phyloP scores from a whole-genome alignment of 805 yeast species.

The baker's yeast (Saccharomyces cerevisiae) region DNA sequence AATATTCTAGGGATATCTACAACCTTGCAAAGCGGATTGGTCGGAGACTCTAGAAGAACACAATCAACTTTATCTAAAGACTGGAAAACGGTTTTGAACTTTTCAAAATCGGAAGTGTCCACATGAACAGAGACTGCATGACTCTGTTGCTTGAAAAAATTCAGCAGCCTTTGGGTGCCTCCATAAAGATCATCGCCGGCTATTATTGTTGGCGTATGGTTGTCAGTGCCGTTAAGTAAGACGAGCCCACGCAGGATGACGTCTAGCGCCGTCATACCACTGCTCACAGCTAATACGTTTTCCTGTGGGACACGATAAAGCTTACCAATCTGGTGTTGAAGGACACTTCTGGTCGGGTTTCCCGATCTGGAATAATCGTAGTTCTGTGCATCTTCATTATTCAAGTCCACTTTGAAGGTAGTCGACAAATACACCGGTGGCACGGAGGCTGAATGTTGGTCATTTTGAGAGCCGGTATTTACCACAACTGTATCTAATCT shows the following conservation, averaged over 20 bases:
- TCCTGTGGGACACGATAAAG: constrained; percentile 60
- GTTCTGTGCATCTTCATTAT: constrained; percentile 43
- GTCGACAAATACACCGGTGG: constrained; percentile 91
- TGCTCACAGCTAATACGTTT: constrained; percentile 70
- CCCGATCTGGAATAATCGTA: constrained; percentile 88
- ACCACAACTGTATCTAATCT: neutral
- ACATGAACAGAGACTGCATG: constrained; percentile 63
- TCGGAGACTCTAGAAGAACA: constrained; percentile 67
- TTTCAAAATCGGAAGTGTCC: constrained; percentile 68
- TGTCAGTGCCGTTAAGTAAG: constrained; percentile 8
- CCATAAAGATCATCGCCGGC: constrained; percentile 96
- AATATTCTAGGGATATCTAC: constrained; percentile 69
- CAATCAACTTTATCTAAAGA: constrained; percentile 55
- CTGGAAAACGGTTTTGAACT: constrained; percentile 49
- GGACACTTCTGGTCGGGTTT: constrained; percentile 79
- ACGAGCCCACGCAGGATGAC: constrained; percentile 63
- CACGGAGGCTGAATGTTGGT: constrained; percentile 69
- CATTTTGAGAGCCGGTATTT: constrained; percentile 28
- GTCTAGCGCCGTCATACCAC: constrained; percentile 91
- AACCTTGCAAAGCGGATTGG: constrained; percentile 86
- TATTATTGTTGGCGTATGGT: constrained; percentile 60
- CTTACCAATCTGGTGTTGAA: constrained; percentile 70
- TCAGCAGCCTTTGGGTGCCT: constrained; percentile 81
- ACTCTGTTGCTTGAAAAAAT: constrained; percentile 56
- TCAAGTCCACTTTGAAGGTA: constrained; percentile 78